These are phyloP conservation scores for Phytopythium aichiense DNA, from an alignment of 352 stramenopile genomes.

Conservation along the genomic window DNA sequence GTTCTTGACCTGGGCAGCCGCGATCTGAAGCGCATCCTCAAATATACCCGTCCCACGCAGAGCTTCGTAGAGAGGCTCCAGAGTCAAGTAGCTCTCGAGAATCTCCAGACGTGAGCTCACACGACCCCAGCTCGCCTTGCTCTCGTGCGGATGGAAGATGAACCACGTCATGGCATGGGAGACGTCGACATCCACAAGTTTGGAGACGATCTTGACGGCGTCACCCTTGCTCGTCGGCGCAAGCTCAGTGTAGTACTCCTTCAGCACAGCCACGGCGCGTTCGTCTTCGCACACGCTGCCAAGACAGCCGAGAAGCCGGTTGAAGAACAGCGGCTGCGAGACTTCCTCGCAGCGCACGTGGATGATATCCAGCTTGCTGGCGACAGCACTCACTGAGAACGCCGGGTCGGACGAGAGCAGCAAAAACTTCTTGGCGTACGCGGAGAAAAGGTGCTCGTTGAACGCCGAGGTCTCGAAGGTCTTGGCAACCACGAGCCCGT, in stretches of 20 bases:
- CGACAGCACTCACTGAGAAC: conserved; percentile 28
- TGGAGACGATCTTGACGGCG: conserved; percentile 30
- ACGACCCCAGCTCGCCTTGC: conserved; percentile 10
- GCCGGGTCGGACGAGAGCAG: conserved; percentile 33
- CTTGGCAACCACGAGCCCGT: conserved; percentile 38
- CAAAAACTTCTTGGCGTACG: conserved; percentile 48
- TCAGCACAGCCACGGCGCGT: conserved; percentile 24
- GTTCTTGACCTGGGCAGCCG: too few relatives aligned
- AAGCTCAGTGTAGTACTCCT: conserved; percentile 39
- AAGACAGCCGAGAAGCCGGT: conserved; percentile 46
- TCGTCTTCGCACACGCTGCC: conserved; percentile 61
- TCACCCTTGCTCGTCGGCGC: conserved; percentile 14
- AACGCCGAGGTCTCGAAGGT: conserved; percentile 22
- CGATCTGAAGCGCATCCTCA: neutral
- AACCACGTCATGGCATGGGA: conserved; percentile 71
- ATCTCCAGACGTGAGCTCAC: conserved; percentile 19
- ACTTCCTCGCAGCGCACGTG: conserved; percentile 32
- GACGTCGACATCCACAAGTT: conserved; percentile 68
- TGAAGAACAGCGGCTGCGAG: conserved; percentile 28
- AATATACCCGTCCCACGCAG: conserved; percentile 11
- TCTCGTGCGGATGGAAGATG: conserved; percentile 47
- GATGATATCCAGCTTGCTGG: conserved; percentile 48
- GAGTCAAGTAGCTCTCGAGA: conserved; percentile 38
- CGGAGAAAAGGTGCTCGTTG: conserved; percentile 44
- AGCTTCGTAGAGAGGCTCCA: conserved; percentile 45